Evolutionary conservation across 2,329 filamentous ascomycete genomes (phyloP).

Genomic region (Aspergillus spinulosporus): DNA sequence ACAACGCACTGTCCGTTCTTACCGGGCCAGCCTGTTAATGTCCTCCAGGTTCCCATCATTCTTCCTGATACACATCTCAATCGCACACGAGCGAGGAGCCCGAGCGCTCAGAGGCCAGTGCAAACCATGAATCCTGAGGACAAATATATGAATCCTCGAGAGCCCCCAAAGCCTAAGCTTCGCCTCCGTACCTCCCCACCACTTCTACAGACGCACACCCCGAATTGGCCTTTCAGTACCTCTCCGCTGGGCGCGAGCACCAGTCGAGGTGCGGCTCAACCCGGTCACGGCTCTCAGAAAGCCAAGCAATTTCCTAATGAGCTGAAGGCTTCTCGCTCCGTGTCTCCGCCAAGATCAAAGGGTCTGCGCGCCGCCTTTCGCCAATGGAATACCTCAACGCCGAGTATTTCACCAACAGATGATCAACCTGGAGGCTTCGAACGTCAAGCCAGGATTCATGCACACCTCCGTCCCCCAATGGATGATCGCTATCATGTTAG

Average conservation of each 20-base stretch:
- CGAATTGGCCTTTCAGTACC: constrained; percentile 29
- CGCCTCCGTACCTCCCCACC: constrained; percentile 49
- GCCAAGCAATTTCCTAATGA: constrained; percentile 22
- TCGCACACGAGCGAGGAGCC: constrained; percentile 64
- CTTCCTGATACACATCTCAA: constrained; percentile 48
- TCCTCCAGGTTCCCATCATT: constrained; percentile 76
- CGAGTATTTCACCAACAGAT: constrained; percentile 16
- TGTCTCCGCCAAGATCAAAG: constrained; percentile 39
- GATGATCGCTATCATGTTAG: constrained; percentile 13
- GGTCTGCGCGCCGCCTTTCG: constrained; percentile 41
- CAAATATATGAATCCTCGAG: constrained; percentile 70
- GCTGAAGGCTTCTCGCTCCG: constrained; percentile 36
- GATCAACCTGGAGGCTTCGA: constrained; percentile 7
- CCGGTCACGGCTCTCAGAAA: constrained; percentile 29
- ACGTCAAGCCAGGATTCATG: not conserved
- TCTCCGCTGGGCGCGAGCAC: constrained; percentile 30
- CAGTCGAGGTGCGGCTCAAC: constrained; percentile 37
- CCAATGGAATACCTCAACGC: constrained; percentile 33
- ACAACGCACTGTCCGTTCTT: constrained; percentile 82
- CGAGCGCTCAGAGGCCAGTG: constrained; percentile 59
- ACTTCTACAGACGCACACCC: constrained; percentile 27
- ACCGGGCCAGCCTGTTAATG: constrained; percentile 84
- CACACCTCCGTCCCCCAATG: not conserved
- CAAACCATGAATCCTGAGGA: constrained; percentile 77
- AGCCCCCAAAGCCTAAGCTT: constrained; percentile 52